Evolutionary conservation across 2,329 filamentous ascomycete species (phyloP).

Genomic region (Chaetothyriales sp.): DNA sequence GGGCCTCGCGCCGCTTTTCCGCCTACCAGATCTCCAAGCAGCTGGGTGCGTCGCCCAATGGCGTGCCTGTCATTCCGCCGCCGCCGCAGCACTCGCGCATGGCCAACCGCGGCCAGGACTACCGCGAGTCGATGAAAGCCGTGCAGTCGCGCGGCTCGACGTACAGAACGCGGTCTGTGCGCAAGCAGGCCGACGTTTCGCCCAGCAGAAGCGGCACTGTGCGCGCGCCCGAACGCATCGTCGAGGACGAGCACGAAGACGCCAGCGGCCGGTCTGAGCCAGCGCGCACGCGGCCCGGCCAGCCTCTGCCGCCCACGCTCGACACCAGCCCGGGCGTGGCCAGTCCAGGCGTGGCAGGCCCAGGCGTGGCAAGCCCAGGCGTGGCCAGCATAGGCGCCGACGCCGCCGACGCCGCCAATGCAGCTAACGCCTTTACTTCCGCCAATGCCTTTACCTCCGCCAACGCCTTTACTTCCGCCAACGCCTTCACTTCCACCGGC

Average conservation of each 20-base stretch:
- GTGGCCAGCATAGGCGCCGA: too few relatives aligned
- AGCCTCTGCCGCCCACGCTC: conserved; percentile 18
- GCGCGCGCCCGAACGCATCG: conserved; percentile 38
- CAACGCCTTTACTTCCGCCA: too few relatives aligned
- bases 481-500: conserved; percentile 45
- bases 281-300: neutral
- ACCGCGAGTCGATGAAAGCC: conserved; percentile 68
- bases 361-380: conserved; percentile 33
- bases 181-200: conserved; percentile 44
- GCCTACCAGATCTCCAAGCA: conserved; percentile 96
- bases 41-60: conserved; percentile 64
- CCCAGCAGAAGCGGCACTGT: conserved; percentile 41
- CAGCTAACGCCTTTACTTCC: too few relatives aligned
- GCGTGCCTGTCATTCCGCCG: conserved; percentile 72
- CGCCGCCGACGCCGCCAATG: too few relatives aligned
- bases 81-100: conserved; percentile 59
- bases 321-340: conserved; percentile 24
- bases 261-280: conserved; percentile 4
- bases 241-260: conserved; percentile 45
- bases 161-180: conserved; percentile 38
- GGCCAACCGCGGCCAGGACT: conserved; percentile 73
- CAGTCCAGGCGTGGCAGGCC: conserved; percentile 30
- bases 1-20: conserved; percentile 86
- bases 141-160: conserved; percentile 49
- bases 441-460: too few relatives aligned